phyloP scores from a whole-genome alignment of 1,139 yeast genomes.

The Geotrichum cucujoidarum region DNA sequence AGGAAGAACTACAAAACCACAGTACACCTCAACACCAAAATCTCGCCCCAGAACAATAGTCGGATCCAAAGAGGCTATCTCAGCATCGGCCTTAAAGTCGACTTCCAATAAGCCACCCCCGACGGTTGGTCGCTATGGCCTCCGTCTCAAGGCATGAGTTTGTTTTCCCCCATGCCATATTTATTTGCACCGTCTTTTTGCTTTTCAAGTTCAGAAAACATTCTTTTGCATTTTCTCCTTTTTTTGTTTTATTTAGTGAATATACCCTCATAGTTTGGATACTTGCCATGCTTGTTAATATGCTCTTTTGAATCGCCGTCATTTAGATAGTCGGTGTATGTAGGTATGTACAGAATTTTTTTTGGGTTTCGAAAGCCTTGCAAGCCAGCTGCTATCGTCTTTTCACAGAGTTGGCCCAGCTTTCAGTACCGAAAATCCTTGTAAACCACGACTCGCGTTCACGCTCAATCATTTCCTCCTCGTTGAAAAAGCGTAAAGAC shows the following conservation, averaged over 20 bases:
- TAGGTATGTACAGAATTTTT: too few species aligned
- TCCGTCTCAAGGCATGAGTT: background rate
- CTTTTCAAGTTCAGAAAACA: background rate
- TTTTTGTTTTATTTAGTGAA: background rate
- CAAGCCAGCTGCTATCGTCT: slow-evolving; percentile 9
- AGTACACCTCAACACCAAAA: too few species aligned
- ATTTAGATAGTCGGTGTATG: too few species aligned
- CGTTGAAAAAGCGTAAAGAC: slow-evolving; percentile 42
- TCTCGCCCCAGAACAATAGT: too few species aligned
- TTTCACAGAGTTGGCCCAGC: slow-evolving; percentile 17
- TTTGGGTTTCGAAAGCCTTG: too few species aligned
- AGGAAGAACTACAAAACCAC: too few species aligned
- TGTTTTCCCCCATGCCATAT: background rate
- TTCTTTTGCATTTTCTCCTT: background rate
- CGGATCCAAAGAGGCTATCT: too few species aligned
- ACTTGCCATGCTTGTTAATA: too few species aligned
- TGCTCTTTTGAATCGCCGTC: too few species aligned
- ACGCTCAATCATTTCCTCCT: slow-evolving; percentile 40
- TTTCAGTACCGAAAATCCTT: slow-evolving; percentile 41
- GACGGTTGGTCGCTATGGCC: background rate
- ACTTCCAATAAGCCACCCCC: too few species aligned
- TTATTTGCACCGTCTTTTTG: background rate
- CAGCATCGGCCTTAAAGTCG: too few species aligned
- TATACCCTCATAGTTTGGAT: too few species aligned
- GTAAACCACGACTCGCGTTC: slow-evolving; percentile 41